Percentiles rank a stretch among this genome's conserved stretches.
Evolutionary conservation across 805 yeast species (phyloP).

Genomic region (Candida anglica): DNA sequence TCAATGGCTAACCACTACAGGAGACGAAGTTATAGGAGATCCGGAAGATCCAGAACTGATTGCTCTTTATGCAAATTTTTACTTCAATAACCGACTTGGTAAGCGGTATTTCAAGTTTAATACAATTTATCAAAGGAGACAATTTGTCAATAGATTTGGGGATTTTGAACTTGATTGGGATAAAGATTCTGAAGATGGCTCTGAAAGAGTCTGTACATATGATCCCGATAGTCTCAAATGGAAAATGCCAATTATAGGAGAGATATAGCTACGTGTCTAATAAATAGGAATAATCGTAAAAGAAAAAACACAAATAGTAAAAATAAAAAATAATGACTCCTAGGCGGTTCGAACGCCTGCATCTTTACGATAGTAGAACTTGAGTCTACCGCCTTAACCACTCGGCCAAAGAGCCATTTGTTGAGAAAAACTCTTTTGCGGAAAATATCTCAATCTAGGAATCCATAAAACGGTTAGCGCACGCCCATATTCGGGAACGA

Average conservation of each 20-base stretch:
- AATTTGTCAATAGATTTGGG: constrained; percentile 39
- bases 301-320: neutral
- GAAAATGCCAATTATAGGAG: constrained; percentile 39
- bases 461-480: no score
- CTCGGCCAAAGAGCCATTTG: constrained; percentile 29
- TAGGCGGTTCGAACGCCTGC: constrained; percentile 35
- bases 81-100: constrained; percentile 26
- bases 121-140: constrained; percentile 38
- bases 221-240: constrained; percentile 37
- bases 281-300: no score
- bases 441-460: neutral
- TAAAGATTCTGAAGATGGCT: constrained; percentile 8
- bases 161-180: constrained; percentile 31
- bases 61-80: constrained; percentile 21
- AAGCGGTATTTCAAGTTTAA: constrained; percentile 34
- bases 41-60: constrained; percentile 2
- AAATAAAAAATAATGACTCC: constrained; percentile 22
- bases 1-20: neutral
- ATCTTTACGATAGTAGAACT: constrained; percentile 32
- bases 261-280: constrained; percentile 16
- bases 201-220: constrained; percentile 22
- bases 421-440: neutral
- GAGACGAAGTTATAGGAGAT: neutral
- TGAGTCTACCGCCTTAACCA: constrained; percentile 36
- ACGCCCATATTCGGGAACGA: no score